Evolutionary conservation across 2,329 filamentous ascomycete genomes (phyloP).

Genomic region (Chrysoporthe puriensis): DNA sequence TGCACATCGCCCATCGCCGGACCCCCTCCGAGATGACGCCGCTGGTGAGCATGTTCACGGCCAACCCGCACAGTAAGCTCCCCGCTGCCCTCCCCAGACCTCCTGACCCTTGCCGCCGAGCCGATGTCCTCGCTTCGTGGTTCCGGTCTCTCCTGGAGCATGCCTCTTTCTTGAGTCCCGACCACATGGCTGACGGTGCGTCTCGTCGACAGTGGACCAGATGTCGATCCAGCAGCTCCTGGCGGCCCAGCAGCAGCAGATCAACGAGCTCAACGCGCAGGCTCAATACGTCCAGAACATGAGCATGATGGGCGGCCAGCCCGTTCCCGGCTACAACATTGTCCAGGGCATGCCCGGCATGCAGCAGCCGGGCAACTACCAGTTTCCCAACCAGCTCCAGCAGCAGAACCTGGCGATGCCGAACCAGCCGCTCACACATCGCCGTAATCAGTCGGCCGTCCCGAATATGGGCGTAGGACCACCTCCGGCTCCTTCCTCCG

Average conservation of each 20-base stretch:
- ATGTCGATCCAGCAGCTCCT: constrained; percentile 77
- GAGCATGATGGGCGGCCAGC: constrained; percentile 88
- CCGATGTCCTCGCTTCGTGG: neutral
- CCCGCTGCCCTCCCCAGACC: constrained; percentile 13
- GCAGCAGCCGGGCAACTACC: constrained; percentile 80
- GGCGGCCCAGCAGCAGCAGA: constrained; percentile 63
- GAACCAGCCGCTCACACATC: constrained; percentile 81
- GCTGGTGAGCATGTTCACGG: constrained; percentile 85
- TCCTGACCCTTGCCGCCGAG: neutral
- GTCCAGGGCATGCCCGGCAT: constrained; percentile 82
- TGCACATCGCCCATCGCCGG: constrained; percentile 96
- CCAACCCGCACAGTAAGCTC: constrained; percentile 65
- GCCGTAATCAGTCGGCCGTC: constrained; percentile 96
- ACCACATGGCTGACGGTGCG: constrained; percentile 21
- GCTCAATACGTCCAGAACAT: constrained; percentile 96
- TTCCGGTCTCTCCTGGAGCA: neutral
- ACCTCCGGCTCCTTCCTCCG: constrained; percentile 89
- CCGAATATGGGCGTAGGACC: constrained; percentile 90
- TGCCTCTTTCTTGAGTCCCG: neutral
- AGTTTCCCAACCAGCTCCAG: constrained; percentile 80
- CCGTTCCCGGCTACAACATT: constrained; percentile 74
- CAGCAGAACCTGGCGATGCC: constrained; percentile 77
- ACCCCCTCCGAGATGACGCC: constrained; percentile 97
- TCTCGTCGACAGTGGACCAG: constrained; percentile 77
- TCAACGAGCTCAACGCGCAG: constrained; percentile 82